Base-by-base conservation (phyloP, 306 rosid genomes). In the Morella rubra region DNA sequence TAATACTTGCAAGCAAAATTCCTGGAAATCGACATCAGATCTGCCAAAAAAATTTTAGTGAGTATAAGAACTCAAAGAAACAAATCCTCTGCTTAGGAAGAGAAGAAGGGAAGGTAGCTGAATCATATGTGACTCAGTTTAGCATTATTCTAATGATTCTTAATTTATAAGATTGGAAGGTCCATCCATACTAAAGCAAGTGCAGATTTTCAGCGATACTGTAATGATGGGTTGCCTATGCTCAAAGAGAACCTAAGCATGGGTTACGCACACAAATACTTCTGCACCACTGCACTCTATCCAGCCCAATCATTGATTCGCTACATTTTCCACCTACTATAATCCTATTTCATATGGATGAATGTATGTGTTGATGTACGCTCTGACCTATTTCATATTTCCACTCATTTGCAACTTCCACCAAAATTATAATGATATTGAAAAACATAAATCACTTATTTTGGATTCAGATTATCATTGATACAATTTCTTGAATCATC, bases 1-100 rank as follows among this genome's bases (percentile, higher is more conserved):
- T 85, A 94, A 83, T 69, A 94, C 96, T 94, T 94, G 98, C 95
- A 92, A 89, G 89, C 98, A 94, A 87, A 92, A 94, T 79, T 94
- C 98, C 86, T 89, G 94, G 91, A 94, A 94, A 85, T 89, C 97
- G 79, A 84, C 81, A 83, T 94, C 93, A 22, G 85, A 84, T 87
- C 97, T 94, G 96, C 92, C 32, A 27, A 85, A 69, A 74, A 47
- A 69, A 44, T 65, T 82, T 49, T 42, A 55, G 79, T 76, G 5
- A 41, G 13, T 18, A 65, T 65, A n/a, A 42, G 42, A 24, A 42
- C 7, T 6, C 37, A 41, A 42, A 42, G 50, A 65, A 65, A 41
- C 18, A 50, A 61, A 27, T 61, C 49, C 24, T 40, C 70, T 41
- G 49, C 71, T 42, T 18, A 65, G 19, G 14, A 49, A 3, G 46